Evolutionary conservation across 805 yeast genomes (phyloP).

Genomic region (Peterozyma xylosa): DNA sequence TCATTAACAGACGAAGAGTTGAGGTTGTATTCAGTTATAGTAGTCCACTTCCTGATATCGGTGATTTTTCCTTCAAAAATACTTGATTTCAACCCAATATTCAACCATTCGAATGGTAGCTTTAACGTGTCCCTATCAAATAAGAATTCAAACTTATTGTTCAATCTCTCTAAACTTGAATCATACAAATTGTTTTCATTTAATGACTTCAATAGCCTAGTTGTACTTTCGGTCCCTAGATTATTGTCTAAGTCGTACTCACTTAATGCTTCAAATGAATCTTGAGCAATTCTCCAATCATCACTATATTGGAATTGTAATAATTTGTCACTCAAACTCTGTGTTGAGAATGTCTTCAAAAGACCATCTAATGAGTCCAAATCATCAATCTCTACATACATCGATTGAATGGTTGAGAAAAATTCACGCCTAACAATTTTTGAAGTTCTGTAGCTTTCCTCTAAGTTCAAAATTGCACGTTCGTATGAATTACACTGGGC

Average conservation of each 20-base stretch:
- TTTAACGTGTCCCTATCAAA: constrained; percentile 10
- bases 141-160: constrained; percentile 17
- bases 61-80: constrained; percentile 52
- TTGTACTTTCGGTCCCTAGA: constrained; percentile 20
- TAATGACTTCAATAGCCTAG: constrained; percentile 61
- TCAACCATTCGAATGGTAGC: constrained; percentile 42
- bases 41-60: constrained; percentile 52
- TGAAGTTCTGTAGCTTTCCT: constrained; percentile 52
- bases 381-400: constrained; percentile 85
- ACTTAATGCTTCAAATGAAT: constrained; percentile 68
- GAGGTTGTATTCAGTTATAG: constrained; percentile 30
- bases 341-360: constrained; percentile 61
- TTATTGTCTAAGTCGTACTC: constrained; percentile 20
- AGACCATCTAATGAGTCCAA: constrained; percentile 87
- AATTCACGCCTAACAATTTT: constrained; percentile 27
- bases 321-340: constrained; percentile 66
- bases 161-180: constrained; percentile 47
- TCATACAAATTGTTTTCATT: constrained; percentile 73
- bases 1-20: constrained; percentile 35
- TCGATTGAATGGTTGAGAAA: constrained; percentile 55
- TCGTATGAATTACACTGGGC: constrained; percentile 82
- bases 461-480: constrained; percentile 79
- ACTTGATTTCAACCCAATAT: constrained; percentile 70
- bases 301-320: constrained; percentile 77
- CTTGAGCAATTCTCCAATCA: constrained; percentile 82